These are phyloP conservation scores for Eucalyptus victrix DNA, from an alignment of 345 rosid species.

Conservation along the genomic window DNA sequence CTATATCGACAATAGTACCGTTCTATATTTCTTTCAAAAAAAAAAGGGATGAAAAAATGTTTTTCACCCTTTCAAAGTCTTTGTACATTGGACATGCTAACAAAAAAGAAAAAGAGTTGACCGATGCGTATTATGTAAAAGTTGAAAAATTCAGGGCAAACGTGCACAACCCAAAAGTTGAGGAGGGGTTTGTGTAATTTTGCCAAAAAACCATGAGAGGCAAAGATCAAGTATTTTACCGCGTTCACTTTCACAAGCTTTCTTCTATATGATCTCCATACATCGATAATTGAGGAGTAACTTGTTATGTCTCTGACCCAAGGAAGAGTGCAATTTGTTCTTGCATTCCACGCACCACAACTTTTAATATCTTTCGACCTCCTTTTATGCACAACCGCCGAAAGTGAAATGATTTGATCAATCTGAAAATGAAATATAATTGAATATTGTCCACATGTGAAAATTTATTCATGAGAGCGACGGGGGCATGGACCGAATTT, in stretches of 20 bases:
- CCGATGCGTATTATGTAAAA: too few species aligned
- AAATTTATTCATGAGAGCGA: neutral
- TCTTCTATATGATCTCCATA: neutral
- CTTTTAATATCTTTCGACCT: neutral
- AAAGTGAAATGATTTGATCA: neutral
- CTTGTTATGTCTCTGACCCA: too few species aligned
- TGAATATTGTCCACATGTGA: neutral
- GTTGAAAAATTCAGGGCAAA: too few species aligned
- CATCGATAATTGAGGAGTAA: neutral
- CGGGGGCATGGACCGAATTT: neutral
- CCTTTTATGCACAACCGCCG: neutral
- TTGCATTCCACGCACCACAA: neutral
- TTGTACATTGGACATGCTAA: too few species aligned
- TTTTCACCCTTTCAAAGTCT: too few species aligned
- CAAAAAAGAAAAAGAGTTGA: too few species aligned
- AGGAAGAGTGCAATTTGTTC: neutral
- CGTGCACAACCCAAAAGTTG: too few species aligned
- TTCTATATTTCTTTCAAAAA: too few species aligned
- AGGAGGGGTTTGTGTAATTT: neutral
- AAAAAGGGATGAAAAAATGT: too few species aligned
- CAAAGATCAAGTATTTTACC: neutral
- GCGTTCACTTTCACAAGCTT: neutral
- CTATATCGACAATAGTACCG: too few species aligned
- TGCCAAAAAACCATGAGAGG: neutral
- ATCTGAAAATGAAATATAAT: neutral